These are phyloP conservation scores for Xylaria sp. DNA, from an alignment of 2,329 filamentous ascomycete species.

Conservation along the genomic window DNA sequence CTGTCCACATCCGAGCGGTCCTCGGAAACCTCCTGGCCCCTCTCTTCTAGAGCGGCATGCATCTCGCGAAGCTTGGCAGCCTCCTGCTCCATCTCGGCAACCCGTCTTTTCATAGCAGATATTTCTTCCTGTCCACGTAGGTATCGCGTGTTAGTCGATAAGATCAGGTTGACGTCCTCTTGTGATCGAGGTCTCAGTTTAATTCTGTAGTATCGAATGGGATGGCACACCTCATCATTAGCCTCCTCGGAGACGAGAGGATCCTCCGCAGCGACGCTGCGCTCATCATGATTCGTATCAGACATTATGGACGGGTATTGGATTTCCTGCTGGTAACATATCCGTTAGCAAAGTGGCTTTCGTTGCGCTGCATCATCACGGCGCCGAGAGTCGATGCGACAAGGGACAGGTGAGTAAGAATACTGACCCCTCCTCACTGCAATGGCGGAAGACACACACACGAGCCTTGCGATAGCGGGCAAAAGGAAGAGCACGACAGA, in stretches of 20 bases:
- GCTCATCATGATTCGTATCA: slow-evolving; percentile 32
- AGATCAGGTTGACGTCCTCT: slow-evolving; percentile 16
- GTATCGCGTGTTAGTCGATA: slow-evolving; percentile 28
- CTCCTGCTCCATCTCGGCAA: slow-evolving; percentile 90
- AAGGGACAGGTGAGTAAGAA: background rate
- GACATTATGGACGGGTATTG: slow-evolving; percentile 27
- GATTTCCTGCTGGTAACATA: slow-evolving; percentile 2
- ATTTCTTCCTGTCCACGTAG: slow-evolving; percentile 67
- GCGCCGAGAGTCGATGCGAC: background rate
- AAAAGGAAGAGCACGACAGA: background rate
- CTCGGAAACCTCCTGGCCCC: slow-evolving; percentile 80
- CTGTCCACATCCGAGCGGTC: slow-evolving; percentile 95
- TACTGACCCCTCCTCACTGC: background rate
- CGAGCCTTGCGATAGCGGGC: background rate
- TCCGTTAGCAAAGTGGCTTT: slow-evolving; percentile 3
- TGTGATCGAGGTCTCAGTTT: slow-evolving; percentile 6
- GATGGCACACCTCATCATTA: slow-evolving; percentile 50
- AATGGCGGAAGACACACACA: background rate
- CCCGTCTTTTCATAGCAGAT: slow-evolving; percentile 81
- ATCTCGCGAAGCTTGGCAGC: slow-evolving; percentile 84
- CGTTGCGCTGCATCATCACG: background rate
- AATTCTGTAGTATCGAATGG: slow-evolving; percentile 19
- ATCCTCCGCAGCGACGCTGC: slow-evolving; percentile 34
- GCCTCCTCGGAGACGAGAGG: slow-evolving; percentile 45
- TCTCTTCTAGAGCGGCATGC: slow-evolving; percentile 83